Evolutionary conservation across 495 filamentous ascomycete genomes (phyloP).

Genomic region (Lasiosphaeris hirsuta): DNA sequence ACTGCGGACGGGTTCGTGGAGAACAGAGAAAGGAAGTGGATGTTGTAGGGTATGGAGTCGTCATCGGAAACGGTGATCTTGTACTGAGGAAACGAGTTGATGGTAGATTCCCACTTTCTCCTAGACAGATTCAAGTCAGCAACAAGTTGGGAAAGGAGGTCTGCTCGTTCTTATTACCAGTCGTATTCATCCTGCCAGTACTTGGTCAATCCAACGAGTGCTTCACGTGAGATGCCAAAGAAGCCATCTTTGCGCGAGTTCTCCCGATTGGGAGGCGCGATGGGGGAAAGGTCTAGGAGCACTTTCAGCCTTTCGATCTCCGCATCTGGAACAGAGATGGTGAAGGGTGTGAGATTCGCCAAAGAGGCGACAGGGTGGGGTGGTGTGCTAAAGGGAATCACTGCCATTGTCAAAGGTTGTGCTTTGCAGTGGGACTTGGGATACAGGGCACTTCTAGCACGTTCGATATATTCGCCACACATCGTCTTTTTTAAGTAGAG

Average conservation of each 20-base stretch:
- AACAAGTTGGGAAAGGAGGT: background rate
- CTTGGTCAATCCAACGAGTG: background rate
- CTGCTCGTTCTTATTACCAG: background rate
- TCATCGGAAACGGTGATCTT: background rate
- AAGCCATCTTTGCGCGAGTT: slow-evolving; percentile 1
- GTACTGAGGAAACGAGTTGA: slow-evolving; percentile 6
- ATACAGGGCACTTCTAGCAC: no score
- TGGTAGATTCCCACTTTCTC: slow-evolving; percentile 1
- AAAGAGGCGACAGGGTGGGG: slow-evolving; percentile 1
- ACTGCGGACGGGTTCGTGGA: slow-evolving; percentile 56
- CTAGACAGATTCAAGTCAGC: background rate
- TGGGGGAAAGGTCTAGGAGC: background rate
- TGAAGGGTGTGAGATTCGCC: slow-evolving; percentile 1
- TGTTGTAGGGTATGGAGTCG: slow-evolving; percentile 13
- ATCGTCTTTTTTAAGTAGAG: no score
- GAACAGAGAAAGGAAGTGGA: slow-evolving; percentile 64
- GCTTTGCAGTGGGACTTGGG: no score
- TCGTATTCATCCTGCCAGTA: background rate
- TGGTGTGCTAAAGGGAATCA: background rate
- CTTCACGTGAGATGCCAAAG: slow-evolving; percentile 2
- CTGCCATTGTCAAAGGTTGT: background rate
- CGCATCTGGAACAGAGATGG: slow-evolving; percentile 4
- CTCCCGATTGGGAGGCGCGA: background rate
- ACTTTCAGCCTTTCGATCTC: background rate
- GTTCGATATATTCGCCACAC: no score